These are phyloP conservation scores for Phytopythium vexans DNA, from an alignment of 352 stramenopile genomes.

Conservation along the genomic window DNA sequence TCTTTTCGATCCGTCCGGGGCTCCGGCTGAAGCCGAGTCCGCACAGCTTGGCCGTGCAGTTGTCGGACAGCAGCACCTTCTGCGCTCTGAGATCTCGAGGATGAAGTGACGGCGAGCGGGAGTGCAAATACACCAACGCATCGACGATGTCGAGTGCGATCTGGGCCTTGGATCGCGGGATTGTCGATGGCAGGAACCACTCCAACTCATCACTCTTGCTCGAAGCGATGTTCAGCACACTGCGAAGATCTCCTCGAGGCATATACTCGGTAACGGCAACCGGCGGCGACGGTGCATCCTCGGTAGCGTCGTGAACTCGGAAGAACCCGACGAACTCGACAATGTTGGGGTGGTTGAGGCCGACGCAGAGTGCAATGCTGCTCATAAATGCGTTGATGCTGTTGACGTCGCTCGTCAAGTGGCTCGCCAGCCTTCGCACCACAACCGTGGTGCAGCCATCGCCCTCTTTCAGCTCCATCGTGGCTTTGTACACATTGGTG, in stretches of 20 bases:
- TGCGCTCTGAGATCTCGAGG: constrained; percentile 36
- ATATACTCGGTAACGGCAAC: constrained; percentile 45
- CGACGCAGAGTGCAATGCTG: constrained; percentile 23
- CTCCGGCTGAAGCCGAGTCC: constrained; percentile 27
- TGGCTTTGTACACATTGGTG: constrained; percentile 22
- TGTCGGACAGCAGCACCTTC: constrained; percentile 35
- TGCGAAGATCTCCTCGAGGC: constrained; percentile 34
- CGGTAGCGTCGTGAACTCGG: constrained; percentile 12
- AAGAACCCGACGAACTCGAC: constrained; percentile 38
- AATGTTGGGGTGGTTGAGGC: constrained; percentile 29
- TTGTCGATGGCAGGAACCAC: constrained; percentile 26
- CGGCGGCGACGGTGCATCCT: constrained; percentile 15
- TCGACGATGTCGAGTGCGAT: constrained; percentile 46
- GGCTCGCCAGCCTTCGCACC: constrained; percentile 16
- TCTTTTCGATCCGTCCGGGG: neutral
- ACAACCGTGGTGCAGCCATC: constrained; percentile 20
- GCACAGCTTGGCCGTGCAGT: constrained; percentile 50
- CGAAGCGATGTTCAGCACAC: constrained; percentile 23
- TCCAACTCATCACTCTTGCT: constrained; percentile 26
- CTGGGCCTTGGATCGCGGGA: constrained; percentile 26
- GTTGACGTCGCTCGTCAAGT: neutral
- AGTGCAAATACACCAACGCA: constrained; percentile 48
- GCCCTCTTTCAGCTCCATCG: constrained; percentile 17
- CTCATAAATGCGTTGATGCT: constrained; percentile 27
- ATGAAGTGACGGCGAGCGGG: constrained; percentile 22